Evolutionary conservation across 495 filamentous ascomycete species (phyloP).

Genomic region (Venustampulla echinocandica): DNA sequence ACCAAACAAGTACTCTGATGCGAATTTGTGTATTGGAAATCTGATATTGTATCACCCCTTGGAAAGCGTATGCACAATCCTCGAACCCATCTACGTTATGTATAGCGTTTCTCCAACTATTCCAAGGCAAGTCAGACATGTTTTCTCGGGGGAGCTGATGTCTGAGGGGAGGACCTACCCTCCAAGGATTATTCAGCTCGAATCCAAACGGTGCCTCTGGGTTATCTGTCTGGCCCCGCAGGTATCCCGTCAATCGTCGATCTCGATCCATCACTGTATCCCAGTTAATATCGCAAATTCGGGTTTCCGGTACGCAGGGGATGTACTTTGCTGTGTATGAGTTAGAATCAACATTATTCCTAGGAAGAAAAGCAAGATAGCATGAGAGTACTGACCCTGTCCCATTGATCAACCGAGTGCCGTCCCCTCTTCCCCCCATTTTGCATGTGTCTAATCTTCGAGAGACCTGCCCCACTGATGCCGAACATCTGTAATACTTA

Average conservation of each 20-base stretch:
- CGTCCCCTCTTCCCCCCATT: slow-evolving; percentile 84
- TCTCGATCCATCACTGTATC: slow-evolving; percentile 93
- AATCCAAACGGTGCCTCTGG: slow-evolving; percentile 74
- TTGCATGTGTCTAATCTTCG: slow-evolving; percentile 62
- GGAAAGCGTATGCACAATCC: too few relatives aligned
- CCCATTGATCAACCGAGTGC: slow-evolving; percentile 85
- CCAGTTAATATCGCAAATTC: slow-evolving; percentile 27
- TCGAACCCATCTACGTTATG: not conserved
- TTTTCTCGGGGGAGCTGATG: too few relatives aligned
- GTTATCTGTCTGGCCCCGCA: slow-evolving; percentile 81
- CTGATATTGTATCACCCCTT: too few relatives aligned
- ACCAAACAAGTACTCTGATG: too few relatives aligned
- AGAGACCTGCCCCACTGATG: slow-evolving; percentile 67
- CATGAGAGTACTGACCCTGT: slow-evolving; percentile 55
- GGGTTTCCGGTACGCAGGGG: too few relatives aligned
- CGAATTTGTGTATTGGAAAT: too few relatives aligned
- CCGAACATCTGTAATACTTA: slow-evolving; percentile 71
- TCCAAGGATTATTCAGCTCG: slow-evolving; percentile 94
- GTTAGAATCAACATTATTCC: slow-evolving; percentile 16
- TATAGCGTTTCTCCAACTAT: slow-evolving; percentile 19
- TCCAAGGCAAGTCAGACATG: too few relatives aligned
- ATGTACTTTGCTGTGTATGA: slow-evolving; percentile 25
- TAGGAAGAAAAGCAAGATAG: not conserved
- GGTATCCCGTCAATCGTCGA: slow-evolving; percentile 71
- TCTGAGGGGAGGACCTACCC: too few relatives aligned